Conservation (phyloP, 768 basidiomycete species). For the Leccinellum rugosiceps region DNA sequence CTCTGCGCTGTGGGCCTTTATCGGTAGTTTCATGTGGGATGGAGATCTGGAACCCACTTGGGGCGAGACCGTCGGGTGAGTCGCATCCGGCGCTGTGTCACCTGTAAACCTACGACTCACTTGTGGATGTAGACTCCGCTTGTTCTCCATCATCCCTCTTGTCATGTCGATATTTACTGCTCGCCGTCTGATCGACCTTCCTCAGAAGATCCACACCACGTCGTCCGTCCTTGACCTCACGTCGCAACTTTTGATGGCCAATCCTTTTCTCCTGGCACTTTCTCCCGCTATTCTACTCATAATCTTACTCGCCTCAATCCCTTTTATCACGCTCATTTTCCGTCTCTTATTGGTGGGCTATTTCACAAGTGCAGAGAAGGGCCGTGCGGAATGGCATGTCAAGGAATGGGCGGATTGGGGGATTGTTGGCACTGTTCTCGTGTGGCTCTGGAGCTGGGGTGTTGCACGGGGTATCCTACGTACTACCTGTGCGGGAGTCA, state of each 20-base stretch:
- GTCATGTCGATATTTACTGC: constrained; percentile 66
- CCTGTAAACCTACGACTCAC: constrained; percentile 9
- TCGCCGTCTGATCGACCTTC: constrained; percentile 68
- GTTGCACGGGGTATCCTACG: constrained; percentile 78
- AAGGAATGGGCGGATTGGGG: constrained; percentile 74
- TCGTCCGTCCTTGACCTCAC: constrained; percentile 57
- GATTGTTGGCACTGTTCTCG: constrained; percentile 45
- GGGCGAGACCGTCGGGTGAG: constrained; percentile 80
- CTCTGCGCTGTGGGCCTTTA: constrained; percentile 77
- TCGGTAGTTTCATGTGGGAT: constrained; percentile 71
- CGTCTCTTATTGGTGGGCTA: constrained; percentile 74
- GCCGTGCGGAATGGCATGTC: constrained; percentile 51
- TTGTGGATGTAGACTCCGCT: constrained; percentile 35
- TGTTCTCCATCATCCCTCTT: constrained; percentile 77
- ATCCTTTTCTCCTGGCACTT: constrained; percentile 73
- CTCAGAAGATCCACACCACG: constrained; percentile 63
- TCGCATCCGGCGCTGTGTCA: constrained; percentile 5
- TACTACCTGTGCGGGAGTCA: constrained; percentile 74
- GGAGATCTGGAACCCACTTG: constrained; percentile 59
- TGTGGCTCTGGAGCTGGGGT: constrained; percentile 76
- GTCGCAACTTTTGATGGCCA: constrained; percentile 63
- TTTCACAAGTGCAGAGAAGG: constrained; percentile 35
- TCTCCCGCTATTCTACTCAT: constrained; percentile 70
- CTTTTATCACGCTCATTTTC: constrained; percentile 76
- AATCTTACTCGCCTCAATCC: constrained; percentile 68